Percentiles rank a stretch among this genome's conserved stretches.
phyloP scores from a whole-genome alignment of 768 basidiomycete genomes.

The Pisolithus tinctorius region DNA sequence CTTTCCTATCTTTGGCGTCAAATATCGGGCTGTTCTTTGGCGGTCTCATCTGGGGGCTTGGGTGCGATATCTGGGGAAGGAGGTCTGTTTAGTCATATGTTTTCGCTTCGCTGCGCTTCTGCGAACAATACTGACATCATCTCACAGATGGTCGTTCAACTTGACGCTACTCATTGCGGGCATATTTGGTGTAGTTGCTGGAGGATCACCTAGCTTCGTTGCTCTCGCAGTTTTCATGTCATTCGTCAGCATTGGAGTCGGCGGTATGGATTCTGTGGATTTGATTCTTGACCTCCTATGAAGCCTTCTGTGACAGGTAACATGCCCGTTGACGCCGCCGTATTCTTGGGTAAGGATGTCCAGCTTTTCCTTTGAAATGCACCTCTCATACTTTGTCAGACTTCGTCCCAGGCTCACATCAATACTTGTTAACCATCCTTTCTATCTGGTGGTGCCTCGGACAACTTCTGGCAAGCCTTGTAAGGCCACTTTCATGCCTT shows the following conservation, averaged over 20 bases:
- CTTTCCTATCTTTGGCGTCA: conserved; percentile 43
- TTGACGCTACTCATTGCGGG: conserved; percentile 48
- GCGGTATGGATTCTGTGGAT: conserved; percentile 25
- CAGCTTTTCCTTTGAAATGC: neutral
- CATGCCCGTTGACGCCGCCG: conserved; percentile 47
- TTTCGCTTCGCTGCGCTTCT: neutral
- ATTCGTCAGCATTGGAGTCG: conserved; percentile 41
- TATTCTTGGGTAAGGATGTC: conserved; percentile 37
- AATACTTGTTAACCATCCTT: conserved; percentile 51
- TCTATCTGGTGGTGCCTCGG: conserved; percentile 58
- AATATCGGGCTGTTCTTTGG: conserved; percentile 51
- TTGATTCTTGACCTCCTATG: neutral
- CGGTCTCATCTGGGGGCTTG: conserved; percentile 42
- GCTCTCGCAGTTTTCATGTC: conserved; percentile 43
- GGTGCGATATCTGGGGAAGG: conserved; percentile 47
- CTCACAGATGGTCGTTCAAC: conserved; percentile 43
- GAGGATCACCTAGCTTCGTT: conserved; percentile 39
- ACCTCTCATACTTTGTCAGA: conserved; percentile 26
- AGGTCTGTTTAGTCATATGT: conserved; percentile 20
- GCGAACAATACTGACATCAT: neutral
- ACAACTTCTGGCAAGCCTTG: conserved; percentile 43
- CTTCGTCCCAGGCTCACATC: conserved; percentile 46
- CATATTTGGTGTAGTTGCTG: conserved; percentile 46
- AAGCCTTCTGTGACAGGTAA: conserved; percentile 30
- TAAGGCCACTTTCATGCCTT: conserved; percentile 10